Base-by-base conservation (phyloP, 2,329 filamentous ascomycete genomes). In the Trichocomaceae sp. region DNA sequence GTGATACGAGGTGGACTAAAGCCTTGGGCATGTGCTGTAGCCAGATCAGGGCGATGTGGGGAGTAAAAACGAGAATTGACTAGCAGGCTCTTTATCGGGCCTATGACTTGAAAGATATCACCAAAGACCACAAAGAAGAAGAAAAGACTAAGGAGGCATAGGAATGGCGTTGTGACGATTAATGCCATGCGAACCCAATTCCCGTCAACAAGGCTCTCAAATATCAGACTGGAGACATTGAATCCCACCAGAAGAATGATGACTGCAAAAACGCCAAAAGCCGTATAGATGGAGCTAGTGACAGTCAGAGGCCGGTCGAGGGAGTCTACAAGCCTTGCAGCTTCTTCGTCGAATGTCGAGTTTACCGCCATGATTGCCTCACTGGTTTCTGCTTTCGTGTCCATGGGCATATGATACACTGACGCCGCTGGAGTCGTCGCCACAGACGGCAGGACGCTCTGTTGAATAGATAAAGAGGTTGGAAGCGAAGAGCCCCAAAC, bases 51-150 rank as follows among this genome's bases (percentile, higher is more conserved):
- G 17, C 51, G 39, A 26, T 59, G 42, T n/a, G 60, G 59, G 5
- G 76, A 76, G 63, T 75, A 78, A 62, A 69, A 74, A 9, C 72
- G 67, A 4, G 76, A 75, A 63, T 79, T 79, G 22, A 64, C 69
- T 55, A 66, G 68, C 23, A 75, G 61, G 29, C 69, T 70, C 26
- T 71, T 74, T 48, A 78, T 73, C 2, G 78, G 78, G 0, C 78
- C 78, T 17, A 79, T 62, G 10, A 79, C 69, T 58, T 80, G 75
- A 60, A 78, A 78, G 62, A 79, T 51, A 71, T 72, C 78, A 69
- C 70, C 70, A 47, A 61, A 60, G 52, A 79, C 70, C 44, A 75
- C 69, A 52, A 77, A 74, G 69, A 78, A 76, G 66, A 79, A 79
- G 66, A 79, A 79, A 61, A 74, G 66, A 44, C 70, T 66, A 57